phyloP scores from a whole-genome alignment of 768 basidiomycete genomes.

The Suillus alpinus region DNA sequence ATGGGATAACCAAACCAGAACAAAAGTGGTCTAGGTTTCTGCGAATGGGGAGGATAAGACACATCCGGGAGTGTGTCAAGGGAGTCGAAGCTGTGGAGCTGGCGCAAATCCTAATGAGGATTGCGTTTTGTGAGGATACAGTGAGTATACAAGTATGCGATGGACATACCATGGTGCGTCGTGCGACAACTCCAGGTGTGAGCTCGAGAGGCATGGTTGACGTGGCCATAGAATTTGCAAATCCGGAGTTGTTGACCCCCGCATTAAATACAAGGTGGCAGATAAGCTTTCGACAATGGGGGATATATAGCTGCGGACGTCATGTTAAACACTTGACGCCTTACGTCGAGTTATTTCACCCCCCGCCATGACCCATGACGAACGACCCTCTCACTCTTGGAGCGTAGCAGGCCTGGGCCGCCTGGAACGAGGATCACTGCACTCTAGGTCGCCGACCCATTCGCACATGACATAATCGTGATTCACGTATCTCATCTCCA shows the following conservation, averaged over 20 bases:
- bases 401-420: background rate
- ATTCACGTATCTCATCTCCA: no score
- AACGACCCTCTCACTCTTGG: background rate
- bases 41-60: background rate
- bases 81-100: background rate
- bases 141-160: background rate
- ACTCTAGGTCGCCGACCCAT: background rate
- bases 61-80: background rate
- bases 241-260: background rate
- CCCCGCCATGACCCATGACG: background rate
- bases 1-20: background rate
- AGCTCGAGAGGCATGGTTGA: background rate
- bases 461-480: background rate
- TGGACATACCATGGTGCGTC: background rate
- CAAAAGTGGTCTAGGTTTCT: background rate
- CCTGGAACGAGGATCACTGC: background rate
- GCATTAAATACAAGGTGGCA: background rate
- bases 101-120: background rate
- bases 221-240: background rate
- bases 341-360: background rate
- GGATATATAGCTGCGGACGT: no score
- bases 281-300: background rate
- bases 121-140: background rate
- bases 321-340: background rate
- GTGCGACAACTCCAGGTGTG: background rate